These are phyloP conservation scores for Daldinia sp. DNA, from an alignment of 2,329 filamentous ascomycete species.

Conservation along the genomic window DNA sequence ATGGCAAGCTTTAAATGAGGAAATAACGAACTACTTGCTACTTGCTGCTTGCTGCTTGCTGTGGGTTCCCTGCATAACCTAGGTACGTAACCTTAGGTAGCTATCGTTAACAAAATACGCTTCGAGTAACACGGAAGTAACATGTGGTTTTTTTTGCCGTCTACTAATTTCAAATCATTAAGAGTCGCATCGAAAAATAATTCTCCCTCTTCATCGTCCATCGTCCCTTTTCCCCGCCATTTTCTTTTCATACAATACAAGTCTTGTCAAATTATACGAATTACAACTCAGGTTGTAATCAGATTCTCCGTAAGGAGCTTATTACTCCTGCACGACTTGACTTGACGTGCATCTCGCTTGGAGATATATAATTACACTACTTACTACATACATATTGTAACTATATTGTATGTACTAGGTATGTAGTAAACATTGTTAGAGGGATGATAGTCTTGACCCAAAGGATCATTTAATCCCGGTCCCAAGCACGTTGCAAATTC, in stretches of 20 bases:
- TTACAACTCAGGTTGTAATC: not conserved
- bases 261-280: not conserved
- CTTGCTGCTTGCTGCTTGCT: too few relatives aligned
- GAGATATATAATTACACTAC: conserved; percentile 5
- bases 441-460: conserved; percentile 4
- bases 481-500: conserved; percentile 21
- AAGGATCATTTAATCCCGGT: conserved; percentile 34
- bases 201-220: not conserved
- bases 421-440: conserved; percentile 2
- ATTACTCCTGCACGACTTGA: not conserved
- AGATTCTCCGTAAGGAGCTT: not conserved
- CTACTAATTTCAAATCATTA: conserved; percentile 3
- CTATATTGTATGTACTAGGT: not conserved
- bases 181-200: conserved; percentile 1
- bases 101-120: not conserved
- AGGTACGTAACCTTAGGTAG: not conserved
- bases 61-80: conserved; percentile 21
- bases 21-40: conserved; percentile 23
- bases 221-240: conserved; percentile 25
- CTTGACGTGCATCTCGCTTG: not conserved
- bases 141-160: conserved; percentile 4
- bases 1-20: conserved; percentile 22
- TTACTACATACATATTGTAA: conserved; percentile 1
- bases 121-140: conserved; percentile 5
- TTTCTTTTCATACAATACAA: conserved; percentile 18